A percentile compares a stretch with the other conserved stretches of the same genome.
phyloP scores from a whole-genome alignment of 1,284 basidiomycete species.

The Fomitopsis pinicola region DNA sequence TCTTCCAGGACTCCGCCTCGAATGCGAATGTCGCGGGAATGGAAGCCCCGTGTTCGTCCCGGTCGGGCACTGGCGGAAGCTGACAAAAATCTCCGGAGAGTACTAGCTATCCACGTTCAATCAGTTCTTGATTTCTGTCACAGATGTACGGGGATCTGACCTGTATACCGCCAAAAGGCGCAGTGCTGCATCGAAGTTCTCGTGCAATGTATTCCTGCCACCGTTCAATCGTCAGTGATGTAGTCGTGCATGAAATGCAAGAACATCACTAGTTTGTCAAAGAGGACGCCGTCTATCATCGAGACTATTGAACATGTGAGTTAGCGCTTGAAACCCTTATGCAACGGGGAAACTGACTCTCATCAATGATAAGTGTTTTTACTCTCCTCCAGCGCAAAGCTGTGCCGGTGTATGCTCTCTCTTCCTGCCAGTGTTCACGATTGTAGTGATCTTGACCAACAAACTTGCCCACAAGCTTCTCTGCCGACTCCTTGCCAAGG shows the following conservation, averaged over 20 bases:
- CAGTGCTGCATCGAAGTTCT: conserved; percentile 38
- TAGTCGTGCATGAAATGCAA: not conserved
- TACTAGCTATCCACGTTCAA: conserved; percentile 44
- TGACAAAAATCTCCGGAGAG: conserved; percentile 82
- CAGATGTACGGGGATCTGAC: conserved; percentile 24
- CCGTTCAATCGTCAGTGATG: not conserved
- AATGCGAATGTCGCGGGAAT: conserved; percentile 55
- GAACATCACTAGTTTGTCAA: conserved; percentile 59
- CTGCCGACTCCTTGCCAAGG: conserved; percentile 67
- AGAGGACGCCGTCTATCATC: conserved; percentile 53
- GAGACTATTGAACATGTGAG: conserved; percentile 36
- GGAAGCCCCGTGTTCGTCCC: conserved; percentile 22
- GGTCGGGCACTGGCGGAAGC: conserved; percentile 67
- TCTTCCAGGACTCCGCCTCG: conserved; percentile 59
- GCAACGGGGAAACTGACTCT: conserved; percentile 39
- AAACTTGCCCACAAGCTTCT: conserved; percentile 66
- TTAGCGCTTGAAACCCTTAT: not conserved
- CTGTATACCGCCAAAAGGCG: conserved; percentile 76
- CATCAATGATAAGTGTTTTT: conserved; percentile 65
- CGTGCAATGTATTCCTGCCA: conserved; percentile 44
- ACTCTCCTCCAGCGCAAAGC: conserved; percentile 47
- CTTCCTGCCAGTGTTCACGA: conserved; percentile 41
- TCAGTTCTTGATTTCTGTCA: not conserved
- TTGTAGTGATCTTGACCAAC: conserved; percentile 27
- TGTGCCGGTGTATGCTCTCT: conserved; percentile 4